Percentiles rank a stretch among this genome's conserved stretches.
These are phyloP conservation scores for Tetrastigma voinierianum DNA, from an alignment of 164 flowering plant genomes.

Conservation along the genomic window DNA sequence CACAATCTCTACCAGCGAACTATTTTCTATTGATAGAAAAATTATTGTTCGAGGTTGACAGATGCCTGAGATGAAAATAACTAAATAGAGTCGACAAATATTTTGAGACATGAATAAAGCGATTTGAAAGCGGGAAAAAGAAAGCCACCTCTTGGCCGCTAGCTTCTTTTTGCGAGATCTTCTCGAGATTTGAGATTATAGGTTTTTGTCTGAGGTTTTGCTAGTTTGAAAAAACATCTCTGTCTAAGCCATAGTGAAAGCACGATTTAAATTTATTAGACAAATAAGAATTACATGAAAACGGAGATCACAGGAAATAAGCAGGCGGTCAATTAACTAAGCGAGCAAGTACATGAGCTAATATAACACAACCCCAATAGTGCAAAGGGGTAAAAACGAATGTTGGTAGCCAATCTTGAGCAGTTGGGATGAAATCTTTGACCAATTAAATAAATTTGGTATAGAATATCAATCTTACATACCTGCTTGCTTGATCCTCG, in stretches of 20 bases:
- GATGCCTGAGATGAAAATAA: conserved; percentile 19
- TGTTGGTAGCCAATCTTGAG: too few relatives aligned
- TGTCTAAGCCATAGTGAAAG: conserved; percentile 38
- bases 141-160: conserved; percentile 59
- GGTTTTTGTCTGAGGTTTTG: conserved; percentile 68
- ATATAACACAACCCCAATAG: too few relatives aligned
- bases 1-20: conserved; percentile 16
- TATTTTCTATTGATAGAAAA: conserved; percentile 7
- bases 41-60: conserved; percentile 16
- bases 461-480: background rate
- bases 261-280: background rate
- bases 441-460: background rate
- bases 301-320: too few relatives aligned
- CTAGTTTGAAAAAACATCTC: conserved; percentile 74
- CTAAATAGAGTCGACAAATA: background rate
- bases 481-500: conserved; percentile 87
- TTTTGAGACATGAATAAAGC: background rate
- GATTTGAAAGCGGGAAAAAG: background rate
- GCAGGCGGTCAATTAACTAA: too few relatives aligned
- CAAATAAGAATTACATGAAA: background rate
- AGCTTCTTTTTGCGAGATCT: conserved; percentile 75
- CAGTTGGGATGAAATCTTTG: too few relatives aligned
- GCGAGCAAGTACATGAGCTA: too few relatives aligned
- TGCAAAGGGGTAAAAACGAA: too few relatives aligned
- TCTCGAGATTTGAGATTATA: conserved; percentile 74